Conservation (phyloP, 129 eudicot species). For the Artemisia annua region DNA sequence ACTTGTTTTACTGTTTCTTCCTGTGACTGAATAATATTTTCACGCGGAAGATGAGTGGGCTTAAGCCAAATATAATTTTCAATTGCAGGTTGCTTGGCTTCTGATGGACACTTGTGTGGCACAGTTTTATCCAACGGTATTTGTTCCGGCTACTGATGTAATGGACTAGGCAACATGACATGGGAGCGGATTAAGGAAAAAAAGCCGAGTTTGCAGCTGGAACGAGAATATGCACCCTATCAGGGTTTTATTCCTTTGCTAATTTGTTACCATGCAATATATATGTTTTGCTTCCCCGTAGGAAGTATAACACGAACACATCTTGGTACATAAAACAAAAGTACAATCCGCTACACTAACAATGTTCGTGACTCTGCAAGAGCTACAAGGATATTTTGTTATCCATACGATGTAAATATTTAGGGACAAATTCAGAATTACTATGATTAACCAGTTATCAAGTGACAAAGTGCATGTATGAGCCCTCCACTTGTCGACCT, state of each 20-base stretch:
- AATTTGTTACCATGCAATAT: neutral
- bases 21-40: too few relatives aligned
- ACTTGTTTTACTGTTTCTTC: too few relatives aligned
- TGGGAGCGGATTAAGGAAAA: conserved; percentile 69
- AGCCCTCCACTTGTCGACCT: too few relatives aligned
- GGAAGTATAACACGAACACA: neutral
- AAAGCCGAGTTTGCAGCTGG: conserved; percentile 68
- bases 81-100: conserved; percentile 70
- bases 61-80: conserved; percentile 2
- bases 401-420: too few relatives aligned
- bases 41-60: neutral
- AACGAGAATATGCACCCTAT: conserved; percentile 43
- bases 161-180: conserved; percentile 82
- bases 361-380: conserved; percentile 5
- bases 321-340: neutral
- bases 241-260: conserved; percentile 39
- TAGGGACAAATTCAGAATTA: too few relatives aligned
- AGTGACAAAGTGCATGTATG: too few relatives aligned
- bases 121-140: conserved; percentile 82
- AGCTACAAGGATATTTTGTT: conserved; percentile 3
- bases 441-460: too few relatives aligned
- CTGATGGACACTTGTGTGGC: conserved; percentile 71
- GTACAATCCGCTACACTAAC: too few relatives aligned
- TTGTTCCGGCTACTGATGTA: conserved; percentile 75
- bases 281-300: neutral